A percentile compares a stretch with the other conserved stretches of the same genome.
These are phyloP conservation scores for Gamarada debralockiae DNA, from an alignment of 495 filamentous ascomycete genomes.

Conservation along the genomic window DNA sequence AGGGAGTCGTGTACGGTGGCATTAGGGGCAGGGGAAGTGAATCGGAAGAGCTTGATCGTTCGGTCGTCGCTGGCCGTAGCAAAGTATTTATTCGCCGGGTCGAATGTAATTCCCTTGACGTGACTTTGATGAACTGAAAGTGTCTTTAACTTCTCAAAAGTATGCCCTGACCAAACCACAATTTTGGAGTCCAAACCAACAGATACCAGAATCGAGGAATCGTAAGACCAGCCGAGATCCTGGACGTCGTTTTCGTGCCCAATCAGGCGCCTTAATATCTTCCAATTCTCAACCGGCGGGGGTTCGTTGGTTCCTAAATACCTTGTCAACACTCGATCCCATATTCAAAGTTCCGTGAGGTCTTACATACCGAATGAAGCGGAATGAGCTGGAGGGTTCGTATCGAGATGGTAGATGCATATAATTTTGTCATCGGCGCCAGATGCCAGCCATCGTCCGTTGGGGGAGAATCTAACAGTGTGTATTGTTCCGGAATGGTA, in stretches of 20 bases:
- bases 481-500: constrained; percentile 97
- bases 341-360: constrained; percentile 7
- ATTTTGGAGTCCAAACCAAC: constrained; percentile 97
- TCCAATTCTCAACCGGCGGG: constrained; percentile 94
- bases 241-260: constrained; percentile 99
- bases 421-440: constrained; percentile 98
- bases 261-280: constrained; percentile 84
- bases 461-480: constrained; percentile 91
- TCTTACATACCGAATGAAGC: constrained; percentile 64
- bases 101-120: constrained; percentile 97
- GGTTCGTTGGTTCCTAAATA: constrained; percentile 77
- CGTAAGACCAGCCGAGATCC: constrained; percentile 94
- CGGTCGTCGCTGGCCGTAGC: constrained; percentile 96
- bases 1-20: constrained; percentile 89
- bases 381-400: constrained; percentile 67
- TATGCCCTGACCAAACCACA: constrained; percentile 95
- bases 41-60: constrained; percentile 94
- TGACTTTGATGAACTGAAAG: constrained; percentile 89
- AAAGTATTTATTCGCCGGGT: constrained; percentile 98
- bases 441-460: constrained; percentile 88
- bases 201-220: constrained; percentile 92
- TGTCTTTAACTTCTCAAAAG: constrained; percentile 96
- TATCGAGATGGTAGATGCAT: constrained; percentile 89
- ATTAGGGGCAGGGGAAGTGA: constrained; percentile 86
- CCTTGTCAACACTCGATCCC: constrained; percentile 10